Base-by-base conservation (phyloP, 2,329 filamentous ascomycete genomes). In the Ambrosiella cleistominuta region DNA sequence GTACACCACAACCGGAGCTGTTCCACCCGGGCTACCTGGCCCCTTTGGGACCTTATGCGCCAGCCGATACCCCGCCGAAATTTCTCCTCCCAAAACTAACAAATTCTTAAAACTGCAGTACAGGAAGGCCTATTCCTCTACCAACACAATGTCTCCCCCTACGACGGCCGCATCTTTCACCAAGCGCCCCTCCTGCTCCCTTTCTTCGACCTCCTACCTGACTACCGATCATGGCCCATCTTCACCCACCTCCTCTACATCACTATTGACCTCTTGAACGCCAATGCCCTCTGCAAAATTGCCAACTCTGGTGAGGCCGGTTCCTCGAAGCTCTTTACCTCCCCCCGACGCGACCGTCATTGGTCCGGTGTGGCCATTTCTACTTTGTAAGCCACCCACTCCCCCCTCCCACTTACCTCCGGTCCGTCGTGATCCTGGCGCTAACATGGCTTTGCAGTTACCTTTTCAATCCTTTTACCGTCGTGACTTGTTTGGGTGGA, bases 101-200 rank as follows among this genome's bases (percentile, higher is more conserved):
- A 38, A 27, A 37, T 42, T 38, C 15, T 19, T 15, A 15, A 9
- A 15, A 12, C 1, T 42, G 36, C 65, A 95, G 88, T 97, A 58
- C 91, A 97, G 76, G 93, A 98, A 72, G 93, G 93, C 17, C 74
- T 98, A 60, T 98, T 95, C 66, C 81, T 98, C 19, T 97, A 97
- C 70, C 90, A 87, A 63, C 88, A 94, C 70, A 94, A 95, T 73
- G 87, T 97, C 59, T 96, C 89, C 61, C 93, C 93, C 1, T 98
- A 97, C 72, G 89, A 98, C 69, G 93, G 93, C 63, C 93, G 93
- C 65, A 88, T 83, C 67, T 83, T 79, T 69, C 78, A 82, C 71
- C 77, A 95, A 76, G 88, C 90, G 47, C 93, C 93, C 53, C 76
- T 98, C 59, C 79, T 98, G 45, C 81, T 98, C 60, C 88, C 91